Evolutionary conservation across 2,329 filamentous ascomycete genomes (phyloP), one percentile per base, ranked within the genome.

Genomic region (Colletotrichum sp.): DNA sequence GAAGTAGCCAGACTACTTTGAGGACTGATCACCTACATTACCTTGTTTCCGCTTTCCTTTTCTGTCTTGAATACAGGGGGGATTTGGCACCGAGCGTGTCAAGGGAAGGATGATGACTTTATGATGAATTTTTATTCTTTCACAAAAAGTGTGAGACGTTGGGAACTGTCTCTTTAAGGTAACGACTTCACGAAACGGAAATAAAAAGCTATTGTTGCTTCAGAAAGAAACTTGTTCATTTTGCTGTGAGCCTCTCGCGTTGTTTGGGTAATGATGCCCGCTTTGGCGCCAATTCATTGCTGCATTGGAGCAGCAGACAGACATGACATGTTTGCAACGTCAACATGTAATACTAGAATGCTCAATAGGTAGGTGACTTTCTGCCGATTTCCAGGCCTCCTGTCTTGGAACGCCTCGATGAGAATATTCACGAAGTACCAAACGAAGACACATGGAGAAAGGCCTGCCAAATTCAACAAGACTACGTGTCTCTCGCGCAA

Each of bases 101-200:
- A 78, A 78, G 71, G 77, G 69, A 70, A 77, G 76, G 78, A 84
- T 81, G 81, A 84, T 79, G 80, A 82, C 79, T 78, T 77, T 79
- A 80, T 69, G 76, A 78, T 69, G 64, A 82, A 82, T 81, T 78
- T 49, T 82, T 80, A 55, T 77, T 77, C 64, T 76, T 81, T 80
- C 77, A 83, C 83, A 79, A 86, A 64, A 84, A 85, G 83, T 82
- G 82, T 81, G 83, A 83, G 84, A 83, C 79, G 81, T 84, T 83
- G 81, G 82, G 82, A 82, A 83, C 32, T 81, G 82, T 83, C 80
- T 83, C 80, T 83, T 82, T 83, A 75, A 83, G 84, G 85, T 84
- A 83, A 84, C 82, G 84, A 86, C 82, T 83, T 82, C 81, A 85
- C 78, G 83, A 84, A 69, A 82, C 79, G 82, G 82, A 83, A 78